Conservation (phyloP, 192 early-diverging fungal species). For the Spizellomyces punctatus region DNA sequence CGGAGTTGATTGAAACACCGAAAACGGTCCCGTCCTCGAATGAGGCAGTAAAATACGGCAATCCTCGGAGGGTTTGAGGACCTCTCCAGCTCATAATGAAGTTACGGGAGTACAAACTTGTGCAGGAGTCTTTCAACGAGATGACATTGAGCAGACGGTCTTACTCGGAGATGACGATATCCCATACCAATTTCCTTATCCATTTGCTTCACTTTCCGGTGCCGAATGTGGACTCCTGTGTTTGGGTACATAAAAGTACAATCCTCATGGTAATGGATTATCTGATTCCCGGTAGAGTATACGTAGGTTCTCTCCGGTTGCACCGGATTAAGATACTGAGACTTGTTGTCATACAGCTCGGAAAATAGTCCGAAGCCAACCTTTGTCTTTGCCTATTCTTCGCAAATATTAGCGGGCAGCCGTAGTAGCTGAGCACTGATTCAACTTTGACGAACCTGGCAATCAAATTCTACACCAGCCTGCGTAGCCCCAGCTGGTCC, state of each 20-base stretch:
- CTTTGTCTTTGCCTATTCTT: slow-evolving; percentile 42
- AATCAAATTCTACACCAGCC: slow-evolving; percentile 8
- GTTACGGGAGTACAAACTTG: neutral
- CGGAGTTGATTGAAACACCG: slow-evolving; percentile 4
- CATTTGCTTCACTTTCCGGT: slow-evolving; percentile 14
- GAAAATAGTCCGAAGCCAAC: slow-evolving; percentile 50
- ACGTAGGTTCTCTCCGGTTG: slow-evolving; percentile 10
- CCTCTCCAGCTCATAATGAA: slow-evolving; percentile 14
- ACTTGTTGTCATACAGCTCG: slow-evolving; percentile 31
- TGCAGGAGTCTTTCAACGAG: no score
- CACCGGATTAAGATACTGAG: slow-evolving; percentile 9
- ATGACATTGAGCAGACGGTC: no score
- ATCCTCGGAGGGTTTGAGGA: neutral
- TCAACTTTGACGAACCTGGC: slow-evolving; percentile 18
- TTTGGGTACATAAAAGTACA: slow-evolving; percentile 32
- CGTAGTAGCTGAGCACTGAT: neutral
- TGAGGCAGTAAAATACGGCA: slow-evolving; percentile 19
- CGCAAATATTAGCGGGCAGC: neutral
- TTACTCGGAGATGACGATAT: no score
- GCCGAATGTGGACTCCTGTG: slow-evolving; percentile 21
- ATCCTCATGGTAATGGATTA: slow-evolving; percentile 32
- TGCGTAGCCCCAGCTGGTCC: slow-evolving; percentile 30
- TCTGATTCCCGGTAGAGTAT: slow-evolving; percentile 37
- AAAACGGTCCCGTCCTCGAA: slow-evolving; percentile 32
- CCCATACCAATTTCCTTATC: slow-evolving; percentile 29